A percentile compares a stretch with the other conserved stretches of the same genome.
Evolutionary conservation across 345 rosid genomes (phyloP).

Genomic region (Reutealis trisperma): DNA sequence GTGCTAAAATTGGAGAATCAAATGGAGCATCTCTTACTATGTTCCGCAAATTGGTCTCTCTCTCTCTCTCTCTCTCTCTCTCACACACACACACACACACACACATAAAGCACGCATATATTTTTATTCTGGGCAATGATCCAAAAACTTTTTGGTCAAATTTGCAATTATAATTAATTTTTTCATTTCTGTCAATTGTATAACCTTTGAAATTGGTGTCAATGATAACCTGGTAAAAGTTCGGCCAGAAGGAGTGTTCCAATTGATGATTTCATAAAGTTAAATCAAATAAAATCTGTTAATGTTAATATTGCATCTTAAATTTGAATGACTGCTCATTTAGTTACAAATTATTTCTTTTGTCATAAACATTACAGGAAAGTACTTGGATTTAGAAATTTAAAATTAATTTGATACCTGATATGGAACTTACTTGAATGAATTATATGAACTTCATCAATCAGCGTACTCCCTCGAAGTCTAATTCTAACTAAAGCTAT

Average conservation of each 20-base stretch:
- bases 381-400: neutral
- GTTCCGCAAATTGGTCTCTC: slow-evolving; percentile 71
- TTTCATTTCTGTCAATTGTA: neutral
- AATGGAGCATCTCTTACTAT: slow-evolving; percentile 69
- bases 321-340: neutral
- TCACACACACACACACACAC: no score
- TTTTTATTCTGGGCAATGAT: neutral
- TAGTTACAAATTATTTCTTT: neutral
- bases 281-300: no score
- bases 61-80: slow-evolving; percentile 21
- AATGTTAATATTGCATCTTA: neutral
- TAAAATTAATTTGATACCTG: neutral
- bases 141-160: neutral
- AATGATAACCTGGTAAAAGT: neutral
- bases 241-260: neutral
- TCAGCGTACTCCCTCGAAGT: neutral
- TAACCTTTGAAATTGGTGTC: no score
- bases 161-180: neutral
- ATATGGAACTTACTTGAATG: neutral
- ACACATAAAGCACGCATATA: neutral
- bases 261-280: no score
- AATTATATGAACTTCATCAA: neutral
- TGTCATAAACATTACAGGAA: neutral
- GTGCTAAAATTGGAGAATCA: slow-evolving; percentile 82
- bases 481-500: neutral